A percentile compares a stretch with the other conserved stretches of the same genome.
phyloP scores from a whole-genome alignment of 306 rosid genomes.

The Gynostemma pentaphyllum region DNA sequence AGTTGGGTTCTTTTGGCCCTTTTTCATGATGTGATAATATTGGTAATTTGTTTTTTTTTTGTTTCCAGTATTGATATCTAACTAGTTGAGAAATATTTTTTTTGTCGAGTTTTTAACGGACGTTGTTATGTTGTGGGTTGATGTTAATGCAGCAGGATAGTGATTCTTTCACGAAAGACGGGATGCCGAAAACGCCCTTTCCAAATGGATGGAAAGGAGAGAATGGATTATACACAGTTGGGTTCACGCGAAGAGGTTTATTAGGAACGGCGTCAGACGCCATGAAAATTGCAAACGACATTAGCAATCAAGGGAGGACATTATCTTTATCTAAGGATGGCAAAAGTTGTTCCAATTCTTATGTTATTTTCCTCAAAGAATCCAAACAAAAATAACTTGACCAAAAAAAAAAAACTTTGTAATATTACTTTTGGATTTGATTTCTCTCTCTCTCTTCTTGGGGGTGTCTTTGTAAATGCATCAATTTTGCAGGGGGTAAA shows the following conservation, averaged over 20 bases:
- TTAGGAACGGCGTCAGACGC: conserved; percentile 73
- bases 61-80: no score
- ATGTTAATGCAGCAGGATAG: conserved; percentile 22
- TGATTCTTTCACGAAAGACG: conserved; percentile 62
- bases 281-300: conserved; percentile 43
- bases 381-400: conserved; percentile 9
- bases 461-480: conserved; percentile 33
- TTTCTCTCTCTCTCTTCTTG: conserved; percentile 21
- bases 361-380: conserved; percentile 29
- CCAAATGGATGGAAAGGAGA: conserved; percentile 86
- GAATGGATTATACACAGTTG: conserved; percentile 74
- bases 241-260: conserved; percentile 76
- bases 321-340: no score
- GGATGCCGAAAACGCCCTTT: conserved; percentile 80
- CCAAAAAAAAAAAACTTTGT: background rate
- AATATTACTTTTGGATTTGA: no score
- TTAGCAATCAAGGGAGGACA: conserved; percentile 45
- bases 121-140: background rate
- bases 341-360: conserved; percentile 7
- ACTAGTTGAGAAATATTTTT: no score
- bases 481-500: conserved; percentile 26
- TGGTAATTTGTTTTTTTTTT: no score
- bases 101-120: background rate
- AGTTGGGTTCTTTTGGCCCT: background rate
- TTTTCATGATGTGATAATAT: background rate